Evolutionary conservation across 768 basidiomycete species (phyloP).

Genomic region (Pleurotus tuoliensis): DNA sequence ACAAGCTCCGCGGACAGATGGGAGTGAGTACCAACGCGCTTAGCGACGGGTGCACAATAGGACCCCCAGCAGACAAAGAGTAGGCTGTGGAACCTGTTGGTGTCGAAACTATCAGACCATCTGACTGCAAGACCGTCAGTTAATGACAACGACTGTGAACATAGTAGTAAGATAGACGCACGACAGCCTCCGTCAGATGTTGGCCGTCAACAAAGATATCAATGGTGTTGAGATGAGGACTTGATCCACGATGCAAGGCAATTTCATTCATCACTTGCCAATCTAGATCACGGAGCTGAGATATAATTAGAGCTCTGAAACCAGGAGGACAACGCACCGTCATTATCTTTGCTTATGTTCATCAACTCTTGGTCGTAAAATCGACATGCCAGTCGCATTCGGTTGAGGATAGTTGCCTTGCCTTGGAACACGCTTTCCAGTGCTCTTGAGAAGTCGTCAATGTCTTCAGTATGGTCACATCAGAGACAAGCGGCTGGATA

Average conservation of each 20-base stretch:
- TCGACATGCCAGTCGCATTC: constrained; percentile 87
- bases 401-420: constrained; percentile 75
- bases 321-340: constrained; percentile 40
- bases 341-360: constrained; percentile 52
- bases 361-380: constrained; percentile 61
- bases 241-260: constrained; percentile 86
- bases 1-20: constrained; percentile 91
- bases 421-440: constrained; percentile 76
- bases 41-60: constrained; percentile 91
- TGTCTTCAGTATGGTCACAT: constrained; percentile 48
- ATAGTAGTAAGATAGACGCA: constrained; percentile 36
- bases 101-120: constrained; percentile 91
- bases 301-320: constrained; percentile 3
- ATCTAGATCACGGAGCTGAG: constrained; percentile 34
- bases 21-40: constrained; percentile 90
- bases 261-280: constrained; percentile 99
- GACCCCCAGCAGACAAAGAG: constrained; percentile 92
- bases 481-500: background rate
- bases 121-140: constrained; percentile 52
- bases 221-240: constrained; percentile 88
- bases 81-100: constrained; percentile 97
- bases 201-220: constrained; percentile 94
- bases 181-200: constrained; percentile 93
- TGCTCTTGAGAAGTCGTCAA: constrained; percentile 81
- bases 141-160: constrained; percentile 2